These are phyloP conservation scores for Wickerhamomyces alni DNA, from an alignment of 805 yeast species.

Conservation along the genomic window DNA sequence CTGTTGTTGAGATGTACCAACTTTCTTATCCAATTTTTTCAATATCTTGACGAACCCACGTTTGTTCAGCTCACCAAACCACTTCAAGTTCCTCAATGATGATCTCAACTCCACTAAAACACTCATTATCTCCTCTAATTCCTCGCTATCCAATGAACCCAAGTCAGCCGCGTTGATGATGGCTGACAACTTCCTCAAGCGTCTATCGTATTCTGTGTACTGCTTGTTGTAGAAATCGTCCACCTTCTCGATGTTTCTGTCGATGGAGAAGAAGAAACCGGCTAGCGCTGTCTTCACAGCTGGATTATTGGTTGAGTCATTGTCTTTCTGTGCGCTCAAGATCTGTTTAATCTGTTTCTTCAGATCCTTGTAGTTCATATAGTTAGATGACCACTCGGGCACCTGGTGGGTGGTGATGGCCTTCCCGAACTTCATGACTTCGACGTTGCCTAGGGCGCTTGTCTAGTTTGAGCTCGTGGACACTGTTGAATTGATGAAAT, in stretches of 20 bases:
- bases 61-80: slow-evolving; percentile 91
- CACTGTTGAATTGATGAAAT: too few species aligned
- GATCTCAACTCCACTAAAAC: slow-evolving; percentile 72
- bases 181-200: slow-evolving; percentile 45
- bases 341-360: slow-evolving; percentile 75
- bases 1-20: slow-evolving; percentile 51
- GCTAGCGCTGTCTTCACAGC: slow-evolving; percentile 45
- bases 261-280: slow-evolving; percentile 70
- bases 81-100: slow-evolving; percentile 74
- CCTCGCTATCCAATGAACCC: slow-evolving; percentile 43
- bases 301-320: slow-evolving; percentile 33
- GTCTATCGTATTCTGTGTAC: slow-evolving; percentile 65
- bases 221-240: slow-evolving; percentile 73
- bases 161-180: slow-evolving; percentile 28
- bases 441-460: too few species aligned
- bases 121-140: slow-evolving; percentile 52
- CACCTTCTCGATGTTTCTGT: slow-evolving; percentile 75
- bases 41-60: slow-evolving; percentile 85
- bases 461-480: too few species aligned
- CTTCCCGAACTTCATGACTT: slow-evolving; percentile 1
- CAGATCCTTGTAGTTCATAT: slow-evolving; percentile 79
- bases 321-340: slow-evolving; percentile 35
- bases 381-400: slow-evolving; percentile 81
- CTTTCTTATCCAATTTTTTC: slow-evolving; percentile 85
- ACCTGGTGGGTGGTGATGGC: slow-evolving; percentile 73